Evolutionary conservation across 2,329 filamentous ascomycete species (phyloP), one percentile per base, ranked within the genome.

Genomic region (Colletotrichum gloeosporioides): DNA sequence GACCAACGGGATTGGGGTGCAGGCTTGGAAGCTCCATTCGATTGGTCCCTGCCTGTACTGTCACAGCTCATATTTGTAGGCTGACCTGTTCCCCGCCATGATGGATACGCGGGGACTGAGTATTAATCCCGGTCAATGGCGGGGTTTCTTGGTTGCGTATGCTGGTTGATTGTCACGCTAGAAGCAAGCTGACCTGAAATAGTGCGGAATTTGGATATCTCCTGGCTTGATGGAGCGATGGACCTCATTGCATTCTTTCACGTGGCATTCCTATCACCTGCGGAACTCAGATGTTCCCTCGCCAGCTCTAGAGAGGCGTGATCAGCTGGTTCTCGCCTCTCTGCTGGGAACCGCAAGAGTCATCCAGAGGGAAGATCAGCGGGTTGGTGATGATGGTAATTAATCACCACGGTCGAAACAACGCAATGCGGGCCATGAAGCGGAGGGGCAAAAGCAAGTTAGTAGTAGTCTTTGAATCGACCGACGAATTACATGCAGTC

Each of bases 401-500:
- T 22, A 53, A 12, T 22, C 44, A 6, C 44, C 44, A 53, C n/a
- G n/a, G 10, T 53, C n/a, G 44, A 53, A 15, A 25, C 13, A 10
- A 44, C 13, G 29, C 59, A 34, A 64, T 16, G 9, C 13, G n/a
- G 44, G 44, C 12, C 25, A 62, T 32, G 25, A 27, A 15, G 4
- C 16, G 18, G n/a, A 31, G 10, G 12, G 27, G 29, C 27, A 69
- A 69, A 22, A 31, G 8, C 39, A 53, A 67, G 36, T 57, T 34
- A 22, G 27, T n/a, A n/a, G 22, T 39, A 49, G 36, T 64, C 27
- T 63, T 69, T 63, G 27, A 31, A 61, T 62, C 34, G 70, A 65
- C 73, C 59, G 73, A 64, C 70, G 73, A 74, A 74, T 69, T 69
- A 72, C 74, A 74, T 74, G 74, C 71, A 76, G 65, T 74, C 74